Percentiles rank a stretch among this genome's conserved stretches.
Conservation (phyloP, 78 protist genomes). For the Dictyostelium firmibasis region DNA sequence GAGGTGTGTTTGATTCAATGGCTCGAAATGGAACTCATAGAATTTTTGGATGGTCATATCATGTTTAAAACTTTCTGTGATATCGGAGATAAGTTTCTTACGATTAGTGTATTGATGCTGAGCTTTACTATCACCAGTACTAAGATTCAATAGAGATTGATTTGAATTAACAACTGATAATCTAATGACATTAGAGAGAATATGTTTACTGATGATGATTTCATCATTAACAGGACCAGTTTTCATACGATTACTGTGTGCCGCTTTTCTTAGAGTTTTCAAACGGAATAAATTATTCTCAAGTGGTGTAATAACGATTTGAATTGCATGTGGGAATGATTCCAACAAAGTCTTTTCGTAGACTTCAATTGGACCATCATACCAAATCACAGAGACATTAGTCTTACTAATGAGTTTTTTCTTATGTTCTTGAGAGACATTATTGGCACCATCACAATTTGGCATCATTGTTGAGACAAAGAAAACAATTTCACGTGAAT, state of each 20-base stretch:
- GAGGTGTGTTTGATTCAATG: background rate
- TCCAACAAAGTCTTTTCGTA: slow-evolving; percentile 29
- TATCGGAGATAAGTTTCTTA: slow-evolving; percentile 33
- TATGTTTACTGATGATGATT: slow-evolving; percentile 44
- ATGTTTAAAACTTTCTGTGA: slow-evolving; percentile 36
- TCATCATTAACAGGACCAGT: slow-evolving; percentile 66
- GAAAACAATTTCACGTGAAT: slow-evolving; percentile 18
- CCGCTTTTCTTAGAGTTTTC: background rate
- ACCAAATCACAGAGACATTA: slow-evolving; percentile 39
- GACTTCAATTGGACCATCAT: slow-evolving; percentile 30
- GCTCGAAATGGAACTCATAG: slow-evolving; percentile 30
- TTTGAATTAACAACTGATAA: slow-evolving; percentile 8
- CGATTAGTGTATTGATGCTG: slow-evolving; percentile 29
- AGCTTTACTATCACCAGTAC: background rate
- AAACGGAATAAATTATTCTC: background rate
- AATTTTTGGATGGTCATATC: slow-evolving; percentile 19
- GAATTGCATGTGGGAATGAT: background rate
- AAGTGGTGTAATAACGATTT: slow-evolving; percentile 56
- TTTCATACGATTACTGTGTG: background rate
- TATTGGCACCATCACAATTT: background rate
- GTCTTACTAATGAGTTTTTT: background rate
- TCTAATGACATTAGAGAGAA: background rate
- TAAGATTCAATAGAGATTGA: background rate
- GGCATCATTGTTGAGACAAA: slow-evolving; percentile 64
- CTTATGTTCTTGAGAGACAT: slow-evolving; percentile 17